phyloP scores from a whole-genome alignment of 2,329 filamentous ascomycete genomes.

The Aspergillus sp. region DNA sequence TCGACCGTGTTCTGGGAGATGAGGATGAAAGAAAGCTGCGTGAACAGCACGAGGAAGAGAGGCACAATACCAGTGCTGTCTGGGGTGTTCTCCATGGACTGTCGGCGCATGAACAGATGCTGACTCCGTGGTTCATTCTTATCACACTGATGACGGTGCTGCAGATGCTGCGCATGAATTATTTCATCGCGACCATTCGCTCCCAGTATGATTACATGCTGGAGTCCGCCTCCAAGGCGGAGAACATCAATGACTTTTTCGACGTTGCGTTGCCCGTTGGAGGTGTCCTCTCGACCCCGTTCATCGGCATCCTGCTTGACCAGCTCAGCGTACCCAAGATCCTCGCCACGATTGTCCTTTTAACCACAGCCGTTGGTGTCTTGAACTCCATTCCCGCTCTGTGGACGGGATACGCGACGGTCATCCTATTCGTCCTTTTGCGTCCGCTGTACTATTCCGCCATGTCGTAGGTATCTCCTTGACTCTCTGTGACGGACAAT shows the following conservation, averaged over 20 bases:
- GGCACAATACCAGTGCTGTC: slow-evolving; percentile 70
- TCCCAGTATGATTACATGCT: slow-evolving; percentile 80
- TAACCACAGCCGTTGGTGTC: slow-evolving; percentile 72
- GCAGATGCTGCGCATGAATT: slow-evolving; percentile 83
- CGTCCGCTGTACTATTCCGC: slow-evolving; percentile 89
- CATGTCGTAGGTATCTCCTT: slow-evolving; percentile 58
- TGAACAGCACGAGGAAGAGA: slow-evolving; percentile 60
- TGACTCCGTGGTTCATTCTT: slow-evolving; percentile 81
- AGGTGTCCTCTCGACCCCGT: slow-evolving; percentile 76
- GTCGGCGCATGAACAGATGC: slow-evolving; percentile 69
- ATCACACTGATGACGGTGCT: slow-evolving; percentile 78
- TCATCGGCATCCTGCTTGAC: slow-evolving; percentile 79
- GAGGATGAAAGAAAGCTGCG: slow-evolving; percentile 61
- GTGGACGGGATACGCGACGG: slow-evolving; percentile 67
- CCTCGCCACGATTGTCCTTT: slow-evolving; percentile 66
- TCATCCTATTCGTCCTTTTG: slow-evolving; percentile 80
- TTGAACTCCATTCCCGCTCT: slow-evolving; percentile 70
- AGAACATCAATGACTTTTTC: slow-evolving; percentile 77
- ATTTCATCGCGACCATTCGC: slow-evolving; percentile 84
- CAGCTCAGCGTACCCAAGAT: slow-evolving; percentile 70
- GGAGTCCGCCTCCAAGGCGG: slow-evolving; percentile 58
- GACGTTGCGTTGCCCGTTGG: slow-evolving; percentile 78
- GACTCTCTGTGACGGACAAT: background rate
- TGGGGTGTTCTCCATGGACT: slow-evolving; percentile 80
- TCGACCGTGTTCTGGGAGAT: slow-evolving; percentile 69